phyloP scores from a whole-genome alignment of 495 filamentous ascomycete species.

The Aspergillus ostianus region DNA sequence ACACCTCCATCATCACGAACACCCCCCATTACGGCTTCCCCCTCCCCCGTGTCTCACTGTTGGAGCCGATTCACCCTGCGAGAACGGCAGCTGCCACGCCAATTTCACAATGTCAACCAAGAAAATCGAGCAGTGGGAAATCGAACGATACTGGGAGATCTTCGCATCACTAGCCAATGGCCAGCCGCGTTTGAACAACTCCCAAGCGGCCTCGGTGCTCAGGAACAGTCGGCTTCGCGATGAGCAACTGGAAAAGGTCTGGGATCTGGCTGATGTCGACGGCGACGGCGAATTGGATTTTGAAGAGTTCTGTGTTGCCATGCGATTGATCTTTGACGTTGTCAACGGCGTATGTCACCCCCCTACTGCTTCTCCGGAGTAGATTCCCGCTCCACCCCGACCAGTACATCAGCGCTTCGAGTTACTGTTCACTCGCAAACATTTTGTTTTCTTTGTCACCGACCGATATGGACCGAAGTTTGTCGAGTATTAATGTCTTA shows the following conservation, averaged over 20 bases:
- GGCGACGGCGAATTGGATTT: conserved; percentile 96
- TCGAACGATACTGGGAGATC: conserved; percentile 99
- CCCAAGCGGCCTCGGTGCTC: conserved; percentile 88
- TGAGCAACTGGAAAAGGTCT: conserved; percentile 93
- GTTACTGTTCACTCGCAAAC: not conserved
- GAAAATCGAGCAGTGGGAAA: conserved; percentile 90
- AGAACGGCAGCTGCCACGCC: not conserved
- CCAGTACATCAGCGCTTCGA: not conserved
- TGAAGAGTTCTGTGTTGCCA: conserved; percentile 98
- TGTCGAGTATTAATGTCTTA: not conserved
- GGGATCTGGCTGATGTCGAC: conserved; percentile 97
- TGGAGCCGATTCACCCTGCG: conserved; percentile 2
- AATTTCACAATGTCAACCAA: conserved; percentile 63
- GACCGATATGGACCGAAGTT: not conserved
- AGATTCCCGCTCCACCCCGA: not conserved
- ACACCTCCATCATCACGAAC: conserved; percentile 2
- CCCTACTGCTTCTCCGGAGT: conserved; percentile 6
- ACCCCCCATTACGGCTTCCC: not conserved
- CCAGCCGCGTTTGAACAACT: conserved; percentile 79
- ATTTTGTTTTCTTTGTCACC: not conserved
- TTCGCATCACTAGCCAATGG: conserved; percentile 81
- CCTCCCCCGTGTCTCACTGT: conserved; percentile 12
- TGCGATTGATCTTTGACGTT: conserved; percentile 94
- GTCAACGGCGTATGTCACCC: conserved; percentile 79
- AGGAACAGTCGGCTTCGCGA: conserved; percentile 92